A percentile compares a stretch with the other conserved stretches of the same genome.
These are phyloP conservation scores for Lasiodiplodia hormozganensis DNA, from an alignment of 2,329 filamentous ascomycete genomes.

Conservation along the genomic window DNA sequence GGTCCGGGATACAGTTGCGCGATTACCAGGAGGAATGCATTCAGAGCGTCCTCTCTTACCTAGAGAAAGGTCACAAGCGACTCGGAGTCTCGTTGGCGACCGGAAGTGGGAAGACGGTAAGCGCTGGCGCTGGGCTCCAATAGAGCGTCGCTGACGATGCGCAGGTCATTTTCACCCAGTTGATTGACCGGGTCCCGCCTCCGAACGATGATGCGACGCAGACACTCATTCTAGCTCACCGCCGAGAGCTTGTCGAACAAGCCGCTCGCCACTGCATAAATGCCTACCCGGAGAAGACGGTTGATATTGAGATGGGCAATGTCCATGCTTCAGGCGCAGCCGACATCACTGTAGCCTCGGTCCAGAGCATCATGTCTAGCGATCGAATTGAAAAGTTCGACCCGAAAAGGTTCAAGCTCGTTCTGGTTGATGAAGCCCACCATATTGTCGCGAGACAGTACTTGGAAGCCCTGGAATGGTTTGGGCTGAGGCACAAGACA, in stretches of 20 bases:
- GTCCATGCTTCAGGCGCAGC: constrained; percentile 77
- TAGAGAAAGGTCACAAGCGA: constrained; percentile 75
- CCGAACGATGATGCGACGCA: constrained; percentile 67
- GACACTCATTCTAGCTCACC: constrained; percentile 90
- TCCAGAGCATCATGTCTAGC: constrained; percentile 81
- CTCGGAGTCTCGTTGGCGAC: constrained; percentile 87
- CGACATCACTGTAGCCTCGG: constrained; percentile 92
- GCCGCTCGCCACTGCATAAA: constrained; percentile 82
- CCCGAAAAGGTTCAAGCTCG: constrained; percentile 79
- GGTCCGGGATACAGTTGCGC: constrained; percentile 65
- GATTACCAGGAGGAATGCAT: constrained; percentile 94
- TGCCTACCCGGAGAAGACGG: constrained; percentile 78
- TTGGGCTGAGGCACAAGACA: constrained; percentile 67
- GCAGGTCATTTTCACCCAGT: constrained; percentile 92
- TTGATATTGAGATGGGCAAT: constrained; percentile 92
- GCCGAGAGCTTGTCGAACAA: constrained; percentile 92
- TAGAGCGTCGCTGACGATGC: constrained; percentile 20
- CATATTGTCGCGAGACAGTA: constrained; percentile 91
- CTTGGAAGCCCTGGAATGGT: constrained; percentile 76
- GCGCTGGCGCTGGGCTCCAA: constrained; percentile 33
- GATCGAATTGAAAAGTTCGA: constrained; percentile 84
- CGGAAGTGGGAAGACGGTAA: constrained; percentile 85
- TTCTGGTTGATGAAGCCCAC: constrained; percentile 95
- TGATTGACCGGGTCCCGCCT: constrained; percentile 78
- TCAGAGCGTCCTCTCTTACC: constrained; percentile 73